A percentile compares a stretch with the other conserved stretches of the same genome.
phyloP scores from a whole-genome alignment of 225 moss, liverwort and hornwort genomes.

The Physcomitrium patens region DNA sequence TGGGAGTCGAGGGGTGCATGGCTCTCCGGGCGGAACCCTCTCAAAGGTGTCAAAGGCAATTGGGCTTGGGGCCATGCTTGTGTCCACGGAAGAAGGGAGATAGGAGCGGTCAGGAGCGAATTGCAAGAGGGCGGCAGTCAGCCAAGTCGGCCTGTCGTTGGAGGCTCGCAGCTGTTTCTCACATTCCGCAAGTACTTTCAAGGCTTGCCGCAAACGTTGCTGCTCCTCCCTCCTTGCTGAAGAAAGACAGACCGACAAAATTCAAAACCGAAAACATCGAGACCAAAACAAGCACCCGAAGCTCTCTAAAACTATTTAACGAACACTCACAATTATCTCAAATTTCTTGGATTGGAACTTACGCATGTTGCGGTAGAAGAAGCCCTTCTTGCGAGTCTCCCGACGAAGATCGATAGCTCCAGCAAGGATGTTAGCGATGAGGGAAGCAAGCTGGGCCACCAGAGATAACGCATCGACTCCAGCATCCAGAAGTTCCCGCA shows the following conservation, averaged over 20 bases:
- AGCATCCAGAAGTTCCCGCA: slow-evolving; percentile 70
- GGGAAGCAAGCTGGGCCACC: slow-evolving; percentile 77
- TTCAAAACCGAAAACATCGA: neutral
- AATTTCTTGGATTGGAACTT: neutral
- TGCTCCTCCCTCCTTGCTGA: slow-evolving; percentile 77
- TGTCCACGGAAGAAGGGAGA: slow-evolving; percentile 77
- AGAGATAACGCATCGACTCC: slow-evolving; percentile 72
- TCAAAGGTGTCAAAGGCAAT: slow-evolving; percentile 63
- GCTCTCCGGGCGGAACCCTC: slow-evolving; percentile 60
- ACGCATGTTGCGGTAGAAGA: slow-evolving; percentile 44
- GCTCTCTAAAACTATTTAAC: too few species aligned
- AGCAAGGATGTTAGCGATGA: slow-evolving; percentile 79
- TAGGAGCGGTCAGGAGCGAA: slow-evolving; percentile 84
- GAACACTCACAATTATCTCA: neutral
- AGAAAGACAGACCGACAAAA: neutral
- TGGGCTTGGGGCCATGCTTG: slow-evolving; percentile 71
- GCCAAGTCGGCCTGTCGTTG: slow-evolving; percentile 84
- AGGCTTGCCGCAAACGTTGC: slow-evolving; percentile 69
- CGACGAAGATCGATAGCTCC: slow-evolving; percentile 63
- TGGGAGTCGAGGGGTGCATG: slow-evolving; percentile 33
- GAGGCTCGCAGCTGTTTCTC: slow-evolving; percentile 82
- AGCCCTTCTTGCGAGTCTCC: slow-evolving; percentile 58
- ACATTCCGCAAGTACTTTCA: slow-evolving; percentile 76
- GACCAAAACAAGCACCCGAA: neutral
- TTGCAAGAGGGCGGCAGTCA: slow-evolving; percentile 80